phyloP scores from a whole-genome alignment of 164 flowering plant genomes.

The Chimonanthus praecox region DNA sequence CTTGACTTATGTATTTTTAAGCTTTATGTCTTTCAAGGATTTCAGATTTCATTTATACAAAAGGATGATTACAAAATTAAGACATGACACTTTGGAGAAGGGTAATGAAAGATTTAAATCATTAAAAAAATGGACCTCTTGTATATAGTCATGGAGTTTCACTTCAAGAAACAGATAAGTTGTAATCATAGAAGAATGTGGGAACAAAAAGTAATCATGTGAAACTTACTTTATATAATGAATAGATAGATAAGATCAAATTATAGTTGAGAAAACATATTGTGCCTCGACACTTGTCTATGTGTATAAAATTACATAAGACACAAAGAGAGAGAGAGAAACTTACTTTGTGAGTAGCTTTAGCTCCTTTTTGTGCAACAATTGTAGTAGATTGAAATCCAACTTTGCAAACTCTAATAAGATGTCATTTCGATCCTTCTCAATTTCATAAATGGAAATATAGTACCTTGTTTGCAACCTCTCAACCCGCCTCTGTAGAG shows the following conservation, averaged over 20 bases:
- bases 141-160: too few relatives aligned
- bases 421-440: not conserved
- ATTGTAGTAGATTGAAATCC: constrained; percentile 17
- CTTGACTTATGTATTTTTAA: too few relatives aligned
- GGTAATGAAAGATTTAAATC: too few relatives aligned
- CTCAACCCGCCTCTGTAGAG: constrained; percentile 11
- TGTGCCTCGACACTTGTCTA: too few relatives aligned
- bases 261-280: not conserved
- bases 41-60: too few relatives aligned
- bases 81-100: too few relatives aligned
- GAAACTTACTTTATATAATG: not conserved
- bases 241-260: not conserved
- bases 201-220: too few relatives aligned
- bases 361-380: constrained; percentile 20
- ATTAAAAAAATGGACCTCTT: too few relatives aligned
- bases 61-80: too few relatives aligned
- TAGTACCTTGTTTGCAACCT: constrained; percentile 14
- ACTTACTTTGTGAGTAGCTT: constrained; percentile 12
- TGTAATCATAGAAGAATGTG: too few relatives aligned
- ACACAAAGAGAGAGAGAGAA: not conserved
- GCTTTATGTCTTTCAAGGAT: too few relatives aligned
- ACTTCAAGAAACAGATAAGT: too few relatives aligned
- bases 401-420: constrained; percentile 11
- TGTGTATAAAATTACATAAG: not conserved
- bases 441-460: constrained; percentile 13